Evolutionary conservation across 257 asterid genomes (phyloP).

Genomic region (Orobanche coerulescens): DNA sequence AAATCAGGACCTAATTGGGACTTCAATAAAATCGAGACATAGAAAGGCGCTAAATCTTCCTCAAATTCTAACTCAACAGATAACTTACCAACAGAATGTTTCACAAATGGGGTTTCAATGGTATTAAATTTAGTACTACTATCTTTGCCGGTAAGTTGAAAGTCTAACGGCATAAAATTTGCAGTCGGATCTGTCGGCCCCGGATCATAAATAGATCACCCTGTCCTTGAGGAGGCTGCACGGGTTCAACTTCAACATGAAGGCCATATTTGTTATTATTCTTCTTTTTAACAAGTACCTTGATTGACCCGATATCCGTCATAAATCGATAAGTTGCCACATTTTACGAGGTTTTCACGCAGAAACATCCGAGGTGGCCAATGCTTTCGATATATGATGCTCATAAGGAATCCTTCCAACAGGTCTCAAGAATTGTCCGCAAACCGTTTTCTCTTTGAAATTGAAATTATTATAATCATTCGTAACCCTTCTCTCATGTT

Average conservation of each 20-base stretch:
- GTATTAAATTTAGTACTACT: slow-evolving; percentile 23
- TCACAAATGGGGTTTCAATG: slow-evolving; percentile 46
- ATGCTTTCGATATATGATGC: slow-evolving; percentile 34
- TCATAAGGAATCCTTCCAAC: slow-evolving; percentile 22
- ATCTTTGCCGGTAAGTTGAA: slow-evolving; percentile 25
- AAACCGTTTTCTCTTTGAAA: slow-evolving; percentile 19
- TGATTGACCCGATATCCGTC: slow-evolving; percentile 62
- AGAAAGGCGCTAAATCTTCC: slow-evolving; percentile 55
- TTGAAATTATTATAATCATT: slow-evolving; percentile 23
- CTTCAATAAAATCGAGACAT: slow-evolving; percentile 56
- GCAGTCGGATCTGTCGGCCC: slow-evolving; percentile 58
- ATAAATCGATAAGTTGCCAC: slow-evolving; percentile 50
- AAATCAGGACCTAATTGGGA: slow-evolving; percentile 25
- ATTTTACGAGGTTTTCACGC: slow-evolving; percentile 32
- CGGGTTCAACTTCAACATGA: slow-evolving; percentile 41
- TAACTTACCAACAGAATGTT: slow-evolving; percentile 34
- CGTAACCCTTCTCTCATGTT: slow-evolving; percentile 27
- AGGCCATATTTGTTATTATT: slow-evolving; percentile 34
- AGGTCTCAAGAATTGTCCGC: slow-evolving; percentile 11
- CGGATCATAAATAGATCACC: slow-evolving; percentile 48
- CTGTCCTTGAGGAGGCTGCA: slow-evolving; percentile 27
- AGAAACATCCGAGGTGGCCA: slow-evolving; percentile 34
- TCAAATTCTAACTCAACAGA: slow-evolving; percentile 60
- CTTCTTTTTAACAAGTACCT: slow-evolving; percentile 46
- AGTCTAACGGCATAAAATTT: slow-evolving; percentile 44